phyloP scores from a whole-genome alignment of 768 basidiomycete genomes.

The Psilocybe cyanescens region DNA sequence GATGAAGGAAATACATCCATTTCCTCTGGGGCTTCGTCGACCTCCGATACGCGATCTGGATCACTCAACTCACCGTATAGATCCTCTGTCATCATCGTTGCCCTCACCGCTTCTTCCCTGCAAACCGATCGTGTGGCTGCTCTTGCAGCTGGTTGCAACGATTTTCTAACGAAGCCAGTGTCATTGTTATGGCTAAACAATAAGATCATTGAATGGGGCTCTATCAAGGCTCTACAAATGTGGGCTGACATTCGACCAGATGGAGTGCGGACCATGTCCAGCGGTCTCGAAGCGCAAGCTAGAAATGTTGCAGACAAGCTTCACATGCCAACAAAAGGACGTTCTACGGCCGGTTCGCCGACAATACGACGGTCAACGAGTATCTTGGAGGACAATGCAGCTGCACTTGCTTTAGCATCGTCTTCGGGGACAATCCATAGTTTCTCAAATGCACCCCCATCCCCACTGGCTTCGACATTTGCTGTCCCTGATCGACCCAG shows the following conservation, averaged over 20 bases:
- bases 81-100: conserved; percentile 97
- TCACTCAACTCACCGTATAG: conserved; percentile 70
- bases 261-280: conserved; percentile 39
- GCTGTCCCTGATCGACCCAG: conserved; percentile 8
- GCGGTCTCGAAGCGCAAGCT: conserved; percentile 43
- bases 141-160: conserved; percentile 98
- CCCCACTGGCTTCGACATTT: conserved; percentile 15
- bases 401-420: conserved; percentile 24
- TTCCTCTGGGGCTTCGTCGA: conserved; percentile 20
- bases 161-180: conserved; percentile 98
- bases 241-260: conserved; percentile 84
- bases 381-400: conserved; percentile 27
- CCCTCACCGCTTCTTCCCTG: conserved; percentile 96
- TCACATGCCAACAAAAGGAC: conserved; percentile 37
- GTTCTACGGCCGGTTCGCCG: conserved; percentile 34
- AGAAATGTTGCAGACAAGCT: conserved; percentile 49
- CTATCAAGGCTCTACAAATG: conserved; percentile 93
- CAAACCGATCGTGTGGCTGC: conserved; percentile 95
- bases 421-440: conserved; percentile 20
- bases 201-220: conserved; percentile 99
- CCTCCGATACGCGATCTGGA: conserved; percentile 47
- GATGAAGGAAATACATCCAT: conserved; percentile 55
- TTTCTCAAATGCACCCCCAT: conserved; percentile 13
- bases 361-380: conserved; percentile 20
- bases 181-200: conserved; percentile 94